Evolutionary conservation across 1,139 yeast species (phyloP).

Genomic region (Arxiozyma heterogenica): DNA sequence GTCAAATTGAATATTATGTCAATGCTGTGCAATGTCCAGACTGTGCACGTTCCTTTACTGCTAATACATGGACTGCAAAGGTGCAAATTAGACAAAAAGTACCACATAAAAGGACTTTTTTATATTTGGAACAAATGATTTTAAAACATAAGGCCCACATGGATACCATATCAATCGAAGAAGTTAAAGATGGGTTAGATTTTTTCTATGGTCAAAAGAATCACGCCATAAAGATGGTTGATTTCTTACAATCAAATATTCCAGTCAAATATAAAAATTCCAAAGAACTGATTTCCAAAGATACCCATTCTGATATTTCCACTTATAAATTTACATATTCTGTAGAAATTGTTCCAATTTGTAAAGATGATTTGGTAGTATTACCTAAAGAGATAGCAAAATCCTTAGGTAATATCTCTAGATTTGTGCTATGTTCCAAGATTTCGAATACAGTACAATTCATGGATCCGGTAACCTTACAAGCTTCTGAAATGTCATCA

Average conservation of each 20-base stretch:
- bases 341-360: slow-evolving; percentile 91
- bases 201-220: slow-evolving; percentile 82
- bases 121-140: slow-evolving; percentile 89
- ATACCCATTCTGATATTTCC: slow-evolving; percentile 82
- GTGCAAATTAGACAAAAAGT: slow-evolving; percentile 98
- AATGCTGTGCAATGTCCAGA: slow-evolving; percentile 97
- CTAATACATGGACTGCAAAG: slow-evolving; percentile 95
- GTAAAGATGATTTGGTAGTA: slow-evolving; percentile 91
- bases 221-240: slow-evolving; percentile 90
- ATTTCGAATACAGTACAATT: slow-evolving; percentile 77
- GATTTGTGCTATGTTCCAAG: slow-evolving; percentile 77
- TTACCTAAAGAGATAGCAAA: slow-evolving; percentile 79
- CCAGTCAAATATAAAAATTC: slow-evolving; percentile 80
- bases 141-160: slow-evolving; percentile 88
- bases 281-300: slow-evolving; percentile 84
- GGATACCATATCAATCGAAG: slow-evolving; percentile 88
- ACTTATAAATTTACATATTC: slow-evolving; percentile 86
- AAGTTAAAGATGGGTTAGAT: slow-evolving; percentile 88
- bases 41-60: slow-evolving; percentile 93
- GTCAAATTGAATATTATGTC: slow-evolving; percentile 90
- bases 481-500: slow-evolving; percentile 69
- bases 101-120: slow-evolving; percentile 92
- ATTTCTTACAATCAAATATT: slow-evolving; percentile 73
- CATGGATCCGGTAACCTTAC: slow-evolving; percentile 73
- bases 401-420: slow-evolving; percentile 73